phyloP scores from a whole-genome alignment of 805 yeast genomes.

The Saturnispora quitensis region DNA sequence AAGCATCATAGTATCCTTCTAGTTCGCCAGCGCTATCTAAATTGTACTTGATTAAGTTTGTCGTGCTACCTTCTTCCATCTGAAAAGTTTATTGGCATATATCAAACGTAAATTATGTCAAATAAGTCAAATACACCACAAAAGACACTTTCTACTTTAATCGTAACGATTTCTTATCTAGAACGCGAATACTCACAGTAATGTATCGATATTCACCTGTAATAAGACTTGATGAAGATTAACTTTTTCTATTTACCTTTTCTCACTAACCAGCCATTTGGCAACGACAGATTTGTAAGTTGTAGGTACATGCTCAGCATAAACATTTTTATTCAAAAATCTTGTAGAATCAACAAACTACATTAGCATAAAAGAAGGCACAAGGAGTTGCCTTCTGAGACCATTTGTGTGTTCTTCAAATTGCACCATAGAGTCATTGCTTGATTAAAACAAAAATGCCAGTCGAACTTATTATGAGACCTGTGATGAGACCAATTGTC shows the following conservation, averaged over 20 bases:
- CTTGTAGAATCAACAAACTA: background rate
- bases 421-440: background rate
- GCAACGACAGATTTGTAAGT: background rate
- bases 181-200: background rate
- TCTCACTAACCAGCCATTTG: background rate
- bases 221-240: background rate
- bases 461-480: slow-evolving; percentile 47
- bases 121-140: background rate
- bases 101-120: background rate
- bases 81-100: background rate
- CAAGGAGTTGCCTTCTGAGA: background rate
- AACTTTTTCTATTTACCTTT: background rate
- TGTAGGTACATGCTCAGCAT: background rate
- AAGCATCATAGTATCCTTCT: slow-evolving; percentile 15
- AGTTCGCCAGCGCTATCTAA: slow-evolving; percentile 11
- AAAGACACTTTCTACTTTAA: background rate
- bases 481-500: slow-evolving; percentile 52
- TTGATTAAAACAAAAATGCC: slow-evolving; percentile 35
- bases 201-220: background rate
- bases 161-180: too few species aligned
- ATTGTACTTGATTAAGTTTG: slow-evolving; percentile 9
- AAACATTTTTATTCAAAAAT: background rate
- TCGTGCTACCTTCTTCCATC: slow-evolving; percentile 5
- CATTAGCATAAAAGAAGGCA: background rate
- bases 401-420: background rate